Conservation (phyloP, 2,329 filamentous ascomycete genomes). For the Aspergillus proliferans region DNA sequence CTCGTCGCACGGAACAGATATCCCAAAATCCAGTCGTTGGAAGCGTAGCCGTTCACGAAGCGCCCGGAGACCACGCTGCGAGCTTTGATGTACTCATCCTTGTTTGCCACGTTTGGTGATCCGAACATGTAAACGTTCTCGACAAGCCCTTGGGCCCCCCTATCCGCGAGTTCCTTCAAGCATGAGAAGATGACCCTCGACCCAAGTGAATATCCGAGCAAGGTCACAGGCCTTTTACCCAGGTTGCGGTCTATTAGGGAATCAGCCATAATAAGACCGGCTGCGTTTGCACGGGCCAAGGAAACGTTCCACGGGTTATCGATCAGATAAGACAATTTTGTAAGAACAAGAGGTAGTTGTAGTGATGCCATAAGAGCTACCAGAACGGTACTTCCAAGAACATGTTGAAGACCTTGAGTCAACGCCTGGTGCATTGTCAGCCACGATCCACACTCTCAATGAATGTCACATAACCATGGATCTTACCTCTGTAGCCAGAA, state of each 20-base stretch:
- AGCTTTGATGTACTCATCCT: constrained; percentile 77
- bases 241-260: constrained; percentile 87
- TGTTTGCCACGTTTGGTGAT: constrained; percentile 83
- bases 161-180: constrained; percentile 75
- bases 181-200: constrained; percentile 89
- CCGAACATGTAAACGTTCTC: constrained; percentile 97
- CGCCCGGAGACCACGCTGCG: constrained; percentile 82
- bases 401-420: constrained; percentile 91
- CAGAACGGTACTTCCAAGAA: constrained; percentile 83
- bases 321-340: constrained; percentile 91
- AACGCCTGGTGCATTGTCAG: constrained; percentile 60
- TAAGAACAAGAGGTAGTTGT: constrained; percentile 83
- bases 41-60: constrained; percentile 90
- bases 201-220: constrained; percentile 91
- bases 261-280: constrained; percentile 88
- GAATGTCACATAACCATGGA: not conserved
- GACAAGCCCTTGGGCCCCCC: constrained; percentile 76
- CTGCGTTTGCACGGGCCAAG: constrained; percentile 77
- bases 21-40: constrained; percentile 92
- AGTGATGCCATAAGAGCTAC: constrained; percentile 86
- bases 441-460: not conserved
- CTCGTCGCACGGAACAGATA: constrained; percentile 94
- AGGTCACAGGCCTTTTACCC: constrained; percentile 81
- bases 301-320: constrained; percentile 99
- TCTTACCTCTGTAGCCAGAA: constrained; percentile 86